phyloP scores from a whole-genome alignment of 1,139 yeast genomes.

The Eremothecium coryli region DNA sequence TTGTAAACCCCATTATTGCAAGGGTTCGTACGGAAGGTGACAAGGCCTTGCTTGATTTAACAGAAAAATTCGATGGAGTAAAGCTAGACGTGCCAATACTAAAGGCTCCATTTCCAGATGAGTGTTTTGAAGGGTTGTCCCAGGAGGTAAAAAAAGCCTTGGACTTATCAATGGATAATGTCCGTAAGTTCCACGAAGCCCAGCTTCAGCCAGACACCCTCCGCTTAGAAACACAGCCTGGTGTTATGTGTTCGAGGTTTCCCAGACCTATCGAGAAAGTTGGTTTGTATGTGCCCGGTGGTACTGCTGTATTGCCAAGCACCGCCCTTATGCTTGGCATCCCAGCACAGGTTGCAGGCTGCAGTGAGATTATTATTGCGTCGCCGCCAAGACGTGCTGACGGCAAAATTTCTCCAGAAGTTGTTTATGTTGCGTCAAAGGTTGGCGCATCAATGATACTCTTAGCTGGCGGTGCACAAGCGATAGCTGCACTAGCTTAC shows the following conservation, averaged over 20 bases:
- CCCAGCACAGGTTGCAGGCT: conserved; percentile 98
- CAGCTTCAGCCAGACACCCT: conserved; percentile 66
- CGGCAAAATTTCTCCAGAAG: conserved; percentile 92
- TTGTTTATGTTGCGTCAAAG: conserved; percentile 93
- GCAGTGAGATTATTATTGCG: conserved; percentile 86
- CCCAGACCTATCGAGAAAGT: conserved; percentile 91
- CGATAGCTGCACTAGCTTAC: conserved; percentile 96
- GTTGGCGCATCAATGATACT: conserved; percentile 85
- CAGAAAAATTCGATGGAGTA: conserved; percentile 87
- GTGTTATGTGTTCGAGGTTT: conserved; percentile 88
- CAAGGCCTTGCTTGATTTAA: conserved; percentile 71
- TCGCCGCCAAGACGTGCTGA: conserved; percentile 90
- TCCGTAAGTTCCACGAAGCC: conserved; percentile 87
- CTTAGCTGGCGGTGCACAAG: conserved; percentile 98
- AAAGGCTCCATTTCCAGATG: conserved; percentile 73
- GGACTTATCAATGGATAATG: conserved; percentile 81
- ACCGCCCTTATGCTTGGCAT: conserved; percentile 98
- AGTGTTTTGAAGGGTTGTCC: conserved; percentile 54
- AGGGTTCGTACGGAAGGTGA: conserved; percentile 75
- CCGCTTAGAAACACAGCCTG: conserved; percentile 89
- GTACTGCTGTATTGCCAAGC: conserved; percentile 96
- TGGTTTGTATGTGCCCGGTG: conserved; percentile 96
- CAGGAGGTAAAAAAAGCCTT: conserved; percentile 76
- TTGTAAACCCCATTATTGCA: conserved; percentile 82
- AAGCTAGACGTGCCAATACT: conserved; percentile 60